A percentile compares a stretch with the other conserved stretches of the same genome.
Conservation (phyloP, 768 basidiomycete species). For the Cyclocybe cylindracea region DNA sequence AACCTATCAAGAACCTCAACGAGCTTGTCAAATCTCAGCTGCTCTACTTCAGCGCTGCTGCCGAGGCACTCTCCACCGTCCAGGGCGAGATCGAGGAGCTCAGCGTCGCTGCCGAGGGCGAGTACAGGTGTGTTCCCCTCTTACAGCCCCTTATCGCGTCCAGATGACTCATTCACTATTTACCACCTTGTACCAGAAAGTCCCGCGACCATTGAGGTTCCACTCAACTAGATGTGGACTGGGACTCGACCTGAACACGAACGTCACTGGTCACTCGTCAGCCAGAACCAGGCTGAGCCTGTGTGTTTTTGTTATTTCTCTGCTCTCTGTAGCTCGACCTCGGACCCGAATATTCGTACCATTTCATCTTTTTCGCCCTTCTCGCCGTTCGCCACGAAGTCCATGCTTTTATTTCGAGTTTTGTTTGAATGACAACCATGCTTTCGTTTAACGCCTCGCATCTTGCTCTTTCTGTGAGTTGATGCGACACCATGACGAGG, state of each 20-base stretch:
- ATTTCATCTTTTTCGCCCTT: no score
- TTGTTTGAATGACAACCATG: no score
- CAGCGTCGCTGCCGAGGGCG: constrained; percentile 89
- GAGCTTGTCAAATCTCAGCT: constrained; percentile 92
- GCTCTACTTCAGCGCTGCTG: constrained; percentile 71
- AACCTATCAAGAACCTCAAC: constrained; percentile 92
- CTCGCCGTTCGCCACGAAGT: no score
- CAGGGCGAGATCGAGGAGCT: constrained; percentile 95
- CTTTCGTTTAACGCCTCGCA: no score
- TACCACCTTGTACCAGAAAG: constrained; percentile 54
- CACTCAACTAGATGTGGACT: constrained; percentile 31
- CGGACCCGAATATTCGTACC: no score
- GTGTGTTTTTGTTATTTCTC: no score
- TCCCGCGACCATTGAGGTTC: constrained; percentile 83
- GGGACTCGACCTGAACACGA: not conserved
- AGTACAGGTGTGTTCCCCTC: constrained; percentile 68
- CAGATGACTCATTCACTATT: not conserved
- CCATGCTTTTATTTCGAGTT: no score
- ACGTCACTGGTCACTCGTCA: not conserved
- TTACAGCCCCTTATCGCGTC: not conserved
- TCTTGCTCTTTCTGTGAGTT: no score
- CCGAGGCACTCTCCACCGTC: constrained; percentile 77
- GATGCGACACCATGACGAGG: no score
- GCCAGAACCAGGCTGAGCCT: no score
- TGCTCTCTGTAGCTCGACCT: no score